phyloP scores from a whole-genome alignment of 1,284 basidiomycete species.

The Stereum hirsutum region DNA sequence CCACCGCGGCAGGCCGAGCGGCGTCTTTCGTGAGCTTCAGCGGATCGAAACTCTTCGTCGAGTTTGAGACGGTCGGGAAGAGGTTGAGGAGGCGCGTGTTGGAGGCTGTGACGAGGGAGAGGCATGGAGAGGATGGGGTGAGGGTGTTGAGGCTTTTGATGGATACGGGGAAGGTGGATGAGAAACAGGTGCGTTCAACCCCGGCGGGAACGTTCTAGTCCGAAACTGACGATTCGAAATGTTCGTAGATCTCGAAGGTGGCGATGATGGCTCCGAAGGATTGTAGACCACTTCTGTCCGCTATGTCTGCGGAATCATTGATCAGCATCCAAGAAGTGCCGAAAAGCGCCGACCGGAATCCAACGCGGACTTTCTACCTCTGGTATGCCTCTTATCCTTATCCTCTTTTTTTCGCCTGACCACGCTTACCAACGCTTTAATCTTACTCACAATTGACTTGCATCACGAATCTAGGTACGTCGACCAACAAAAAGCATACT shows the following conservation, averaged over 20 bases:
- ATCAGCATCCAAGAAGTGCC: slow-evolving; percentile 90
- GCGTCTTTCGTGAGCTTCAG: slow-evolving; percentile 60
- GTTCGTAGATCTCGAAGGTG: slow-evolving; percentile 77
- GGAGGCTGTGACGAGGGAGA: slow-evolving; percentile 75
- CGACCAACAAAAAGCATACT: slow-evolving; percentile 75
- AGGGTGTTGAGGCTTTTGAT: slow-evolving; percentile 78
- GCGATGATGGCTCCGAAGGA: slow-evolving; percentile 90
- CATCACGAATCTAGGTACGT: slow-evolving; percentile 52
- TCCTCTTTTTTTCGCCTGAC: too few relatives aligned
- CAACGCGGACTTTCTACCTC: slow-evolving; percentile 79
- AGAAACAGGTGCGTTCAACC: slow-evolving; percentile 69
- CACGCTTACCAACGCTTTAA: too few relatives aligned
- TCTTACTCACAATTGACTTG: too few relatives aligned
- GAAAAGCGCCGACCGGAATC: slow-evolving; percentile 79
- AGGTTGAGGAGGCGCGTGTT: slow-evolving; percentile 69
- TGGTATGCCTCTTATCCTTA: slow-evolving; percentile 45
- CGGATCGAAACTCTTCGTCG: slow-evolving; percentile 70
- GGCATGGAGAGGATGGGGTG: slow-evolving; percentile 81
- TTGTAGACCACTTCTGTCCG: slow-evolving; percentile 73
- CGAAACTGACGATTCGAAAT: not conserved
- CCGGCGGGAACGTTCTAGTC: not conserved
- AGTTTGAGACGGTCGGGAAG: slow-evolving; percentile 72
- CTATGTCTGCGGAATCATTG: slow-evolving; percentile 71
- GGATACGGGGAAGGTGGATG: slow-evolving; percentile 91
- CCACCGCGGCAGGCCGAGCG: slow-evolving; percentile 57